Conservation (phyloP, 192 early-diverging fungal species). For the Thoreauomyces humboldtii region DNA sequence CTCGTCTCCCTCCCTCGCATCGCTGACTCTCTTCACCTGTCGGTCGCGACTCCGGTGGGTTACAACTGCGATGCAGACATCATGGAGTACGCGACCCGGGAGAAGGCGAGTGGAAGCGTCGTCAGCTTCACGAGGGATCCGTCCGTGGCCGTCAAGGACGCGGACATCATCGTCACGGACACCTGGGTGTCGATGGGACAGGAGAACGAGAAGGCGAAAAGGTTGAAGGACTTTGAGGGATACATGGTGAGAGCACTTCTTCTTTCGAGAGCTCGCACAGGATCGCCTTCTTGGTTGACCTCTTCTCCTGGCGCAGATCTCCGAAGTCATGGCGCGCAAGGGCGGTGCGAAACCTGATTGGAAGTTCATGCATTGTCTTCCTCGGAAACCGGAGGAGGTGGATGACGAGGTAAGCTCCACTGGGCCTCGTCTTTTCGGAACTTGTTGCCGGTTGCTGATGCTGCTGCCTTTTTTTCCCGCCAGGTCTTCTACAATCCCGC, state of each 20-base stretch:
- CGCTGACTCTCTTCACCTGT: slow-evolving; percentile 69
- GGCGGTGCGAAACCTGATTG: slow-evolving; percentile 83
- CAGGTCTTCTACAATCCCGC: slow-evolving; percentile 79
- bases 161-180: slow-evolving; percentile 94
- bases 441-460: not conserved
- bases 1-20: slow-evolving; percentile 85
- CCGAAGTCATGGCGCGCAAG: slow-evolving; percentile 72
- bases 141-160: slow-evolving; percentile 69
- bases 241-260: slow-evolving; percentile 47
- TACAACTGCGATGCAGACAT: slow-evolving; percentile 76
- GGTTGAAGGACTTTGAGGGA: slow-evolving; percentile 78
- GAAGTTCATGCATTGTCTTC: slow-evolving; percentile 98
- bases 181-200: slow-evolving; percentile 99
- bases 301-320: slow-evolving; percentile 53
- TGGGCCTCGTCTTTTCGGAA: not conserved
- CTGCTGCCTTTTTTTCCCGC: slow-evolving; percentile 10
- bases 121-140: slow-evolving; percentile 66
- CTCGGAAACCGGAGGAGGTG: slow-evolving; percentile 95
- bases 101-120: slow-evolving; percentile 51
- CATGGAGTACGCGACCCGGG: slow-evolving; percentile 60
- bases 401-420: slow-evolving; percentile 72
- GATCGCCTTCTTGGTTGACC: not conserved
- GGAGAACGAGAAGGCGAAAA: slow-evolving; percentile 83
- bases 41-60: slow-evolving; percentile 80
- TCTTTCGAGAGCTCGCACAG: not conserved